Percentiles rank a stretch among this genome's conserved stretches.
Evolutionary conservation across 306 rosid genomes (phyloP).

Genomic region (Castanospermum australe): DNA sequence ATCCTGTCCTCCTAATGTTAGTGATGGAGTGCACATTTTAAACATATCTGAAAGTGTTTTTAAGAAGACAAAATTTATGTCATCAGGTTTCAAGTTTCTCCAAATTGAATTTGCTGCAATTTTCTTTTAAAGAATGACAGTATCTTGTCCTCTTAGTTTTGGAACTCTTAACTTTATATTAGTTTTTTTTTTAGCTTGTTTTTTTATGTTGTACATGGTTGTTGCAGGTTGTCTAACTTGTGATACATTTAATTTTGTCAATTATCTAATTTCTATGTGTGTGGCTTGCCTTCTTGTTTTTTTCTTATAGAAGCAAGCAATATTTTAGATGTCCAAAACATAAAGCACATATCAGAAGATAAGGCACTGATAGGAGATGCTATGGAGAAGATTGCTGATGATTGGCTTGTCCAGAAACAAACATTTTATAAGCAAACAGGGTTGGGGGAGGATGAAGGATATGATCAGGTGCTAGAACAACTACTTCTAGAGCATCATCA

Average conservation of each 20-base stretch:
- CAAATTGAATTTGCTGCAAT: constrained; percentile 8
- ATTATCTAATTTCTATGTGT: neutral
- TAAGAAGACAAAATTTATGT: neutral
- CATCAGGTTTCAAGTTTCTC: neutral
- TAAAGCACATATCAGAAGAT: constrained; percentile 60
- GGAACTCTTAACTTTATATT: neutral
- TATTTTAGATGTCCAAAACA: constrained; percentile 50
- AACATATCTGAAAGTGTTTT: neutral
- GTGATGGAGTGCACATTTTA: neutral
- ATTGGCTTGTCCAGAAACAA: constrained; percentile 61
- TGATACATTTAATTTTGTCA: constrained; percentile 1
- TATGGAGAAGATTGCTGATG: constrained; percentile 53
- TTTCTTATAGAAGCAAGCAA: constrained; percentile 55
- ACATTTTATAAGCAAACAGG: constrained; percentile 60
- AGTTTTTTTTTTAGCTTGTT: neutral
- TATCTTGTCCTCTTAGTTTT: neutral
- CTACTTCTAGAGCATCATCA: constrained; percentile 32
- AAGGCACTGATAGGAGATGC: constrained; percentile 50
- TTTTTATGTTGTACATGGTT: neutral
- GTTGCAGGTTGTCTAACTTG: constrained; percentile 1
- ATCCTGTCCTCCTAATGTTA: neutral
- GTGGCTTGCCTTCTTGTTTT: constrained; percentile 2
- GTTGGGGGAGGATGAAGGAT: constrained; percentile 27
- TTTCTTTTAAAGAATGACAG: neutral
- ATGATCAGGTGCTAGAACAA: constrained; percentile 41